Evolutionary conservation across 192 early-diverging fungal genomes (phyloP), one percentile per base, ranked within the genome.

Genomic region (Phycomyces nitens): DNA sequence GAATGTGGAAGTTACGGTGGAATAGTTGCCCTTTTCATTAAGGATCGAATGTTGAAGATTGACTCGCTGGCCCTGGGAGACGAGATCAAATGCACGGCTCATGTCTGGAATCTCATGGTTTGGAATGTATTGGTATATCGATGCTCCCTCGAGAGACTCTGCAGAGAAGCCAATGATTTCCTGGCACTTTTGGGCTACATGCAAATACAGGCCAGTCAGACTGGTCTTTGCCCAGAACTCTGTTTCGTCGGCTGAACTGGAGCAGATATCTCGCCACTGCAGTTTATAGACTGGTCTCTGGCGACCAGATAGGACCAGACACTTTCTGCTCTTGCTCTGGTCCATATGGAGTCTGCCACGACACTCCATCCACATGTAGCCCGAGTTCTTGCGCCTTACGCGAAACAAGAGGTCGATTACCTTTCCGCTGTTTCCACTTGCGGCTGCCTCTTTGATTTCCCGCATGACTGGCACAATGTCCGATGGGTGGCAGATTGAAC

Each of bases 281-380:
- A 86, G 56, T n/a, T 56, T 53, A 24, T 70, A 70, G n/a, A 84
- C 71, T 2, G 68, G 65, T 29, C 73, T 58, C 64, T 83, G 79
- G n/a, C 87, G 77, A 47, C 80, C 86, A 2, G 80, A 73, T 34
- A 89, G 43, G 44, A 89, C 76, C 41, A 86, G 80, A 62, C 86
- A 88, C 62, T 85, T 84, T 10, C 80, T 80, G 57, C 84, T 77
- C 56, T 86, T 87, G 43, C 80, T 82, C 58, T 82, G 79, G 54
- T 86, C 80, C 41, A 84, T 77, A 66, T 84, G 65, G 39, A 86
- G 71, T 59, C 84, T 84, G 10, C 87, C 87, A 39, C 64, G 71
- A 29, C 82, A 73, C 58, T 89, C 87, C 62, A 88, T 42, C 73
- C 86, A 89, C n/a, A 85, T 64, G 62, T 85, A 86, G 7, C 82